A percentile compares a stretch with the other conserved stretches of the same genome.
Conservation (phyloP, 768 basidiomycete species). For the Leccinellum rugosiceps region DNA sequence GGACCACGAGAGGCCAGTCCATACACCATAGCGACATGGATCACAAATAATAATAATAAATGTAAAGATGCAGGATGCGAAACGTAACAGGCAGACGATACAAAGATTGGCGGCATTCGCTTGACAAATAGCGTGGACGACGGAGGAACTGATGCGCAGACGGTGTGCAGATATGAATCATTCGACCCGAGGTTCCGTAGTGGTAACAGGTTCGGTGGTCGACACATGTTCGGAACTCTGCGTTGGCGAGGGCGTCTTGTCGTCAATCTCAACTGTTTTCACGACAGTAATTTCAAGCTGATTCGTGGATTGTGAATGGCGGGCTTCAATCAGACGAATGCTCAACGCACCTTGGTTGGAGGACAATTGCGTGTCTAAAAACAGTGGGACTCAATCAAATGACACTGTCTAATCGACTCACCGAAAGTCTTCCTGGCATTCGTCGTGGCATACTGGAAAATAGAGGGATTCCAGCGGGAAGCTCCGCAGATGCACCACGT, state of each 20-base stretch:
- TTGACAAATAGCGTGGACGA: neutral
- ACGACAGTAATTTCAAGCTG: constrained; percentile 31
- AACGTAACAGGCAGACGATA: neutral
- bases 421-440: constrained; percentile 3
- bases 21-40: neutral
- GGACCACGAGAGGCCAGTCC: neutral
- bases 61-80: neutral
- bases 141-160: neutral
- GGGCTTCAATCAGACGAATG: neutral
- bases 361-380: constrained; percentile 11
- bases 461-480: constrained; percentile 26
- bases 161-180: neutral
- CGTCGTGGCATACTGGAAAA: constrained; percentile 19
- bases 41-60: no score
- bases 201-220: constrained; percentile 2
- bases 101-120: neutral
- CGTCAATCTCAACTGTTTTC: constrained; percentile 27
- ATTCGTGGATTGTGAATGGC: neutral
- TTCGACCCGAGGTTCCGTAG: neutral
- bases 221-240: constrained; percentile 6
- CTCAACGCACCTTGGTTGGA: constrained; percentile 17
- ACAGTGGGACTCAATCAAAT: neutral
- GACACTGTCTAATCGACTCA: constrained; percentile 2
- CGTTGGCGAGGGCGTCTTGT: constrained; percentile 7
- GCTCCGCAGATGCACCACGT: constrained; percentile 28